Conservation (phyloP, 305 asterid species). For the Nicotiana rustica region DNA sequence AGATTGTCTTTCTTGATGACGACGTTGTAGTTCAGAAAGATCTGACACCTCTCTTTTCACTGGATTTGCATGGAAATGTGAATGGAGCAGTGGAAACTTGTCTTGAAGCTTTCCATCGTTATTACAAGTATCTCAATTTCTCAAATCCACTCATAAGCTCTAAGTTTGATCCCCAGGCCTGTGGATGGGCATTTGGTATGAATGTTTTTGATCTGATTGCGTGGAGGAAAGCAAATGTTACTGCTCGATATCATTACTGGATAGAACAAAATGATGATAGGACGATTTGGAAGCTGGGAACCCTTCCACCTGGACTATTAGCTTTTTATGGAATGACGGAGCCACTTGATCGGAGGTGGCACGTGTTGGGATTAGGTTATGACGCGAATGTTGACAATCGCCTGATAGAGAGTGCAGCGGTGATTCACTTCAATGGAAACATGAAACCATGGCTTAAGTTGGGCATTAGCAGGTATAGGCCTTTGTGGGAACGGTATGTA, state of each 20-base stretch:
- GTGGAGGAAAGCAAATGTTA: conserved; percentile 72
- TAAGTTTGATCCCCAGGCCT: conserved; percentile 70
- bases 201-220: conserved; percentile 69
- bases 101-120: conserved; percentile 71
- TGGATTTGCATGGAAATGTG: conserved; percentile 75
- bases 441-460: conserved; percentile 87
- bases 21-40: conserved; percentile 81
- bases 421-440: conserved; percentile 82
- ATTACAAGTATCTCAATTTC: conserved; percentile 77
- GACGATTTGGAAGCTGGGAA: conserved; percentile 83
- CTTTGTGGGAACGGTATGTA: conserved; percentile 60
- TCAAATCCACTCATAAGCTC: conserved; percentile 74
- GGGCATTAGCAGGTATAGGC: conserved; percentile 75
- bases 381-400: conserved; percentile 64
- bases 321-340: conserved; percentile 80
- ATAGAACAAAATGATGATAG: conserved; percentile 68
- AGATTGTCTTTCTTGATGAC: conserved; percentile 77
- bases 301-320: conserved; percentile 82
- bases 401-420: conserved; percentile 81
- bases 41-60: conserved; percentile 64
- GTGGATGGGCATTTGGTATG: conserved; percentile 91
- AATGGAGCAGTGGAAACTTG: conserved; percentile 90
- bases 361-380: conserved; percentile 80
- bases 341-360: conserved; percentile 83
- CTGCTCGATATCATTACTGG: conserved; percentile 77